Evolutionary conservation across 305 asterid species (phyloP).

Genomic region (Ajuga reptans): DNA sequence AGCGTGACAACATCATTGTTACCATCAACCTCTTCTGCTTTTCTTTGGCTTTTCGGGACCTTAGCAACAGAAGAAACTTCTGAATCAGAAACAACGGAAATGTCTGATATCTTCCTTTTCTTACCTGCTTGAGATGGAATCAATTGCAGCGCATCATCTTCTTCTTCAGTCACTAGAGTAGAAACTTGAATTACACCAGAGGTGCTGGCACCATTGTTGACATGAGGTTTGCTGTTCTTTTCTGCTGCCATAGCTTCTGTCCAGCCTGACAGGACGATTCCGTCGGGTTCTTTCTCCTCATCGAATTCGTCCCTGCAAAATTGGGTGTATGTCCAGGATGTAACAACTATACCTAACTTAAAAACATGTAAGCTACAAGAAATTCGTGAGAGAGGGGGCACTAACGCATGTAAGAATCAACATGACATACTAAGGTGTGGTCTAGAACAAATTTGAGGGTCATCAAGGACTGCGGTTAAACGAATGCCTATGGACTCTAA

Average conservation of each 20-base stretch:
- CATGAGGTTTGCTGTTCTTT: constrained; percentile 31
- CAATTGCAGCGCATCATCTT: constrained; percentile 49
- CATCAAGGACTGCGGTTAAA: neutral
- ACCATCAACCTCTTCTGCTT: constrained; percentile 32
- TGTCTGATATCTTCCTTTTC: constrained; percentile 60
- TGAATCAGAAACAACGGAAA: constrained; percentile 21
- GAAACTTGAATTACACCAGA: constrained; percentile 38
- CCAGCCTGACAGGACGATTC: constrained; percentile 85
- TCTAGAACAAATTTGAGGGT: neutral
- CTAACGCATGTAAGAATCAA: neutral
- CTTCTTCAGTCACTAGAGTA: constrained; percentile 39
- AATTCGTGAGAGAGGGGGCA: neutral
- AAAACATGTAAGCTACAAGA: no score
- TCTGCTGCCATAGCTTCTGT: constrained; percentile 43
- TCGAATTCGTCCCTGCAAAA: constrained; percentile 78
- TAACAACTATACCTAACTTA: no score
- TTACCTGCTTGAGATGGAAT: constrained; percentile 40
- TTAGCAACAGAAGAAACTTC: constrained; percentile 16
- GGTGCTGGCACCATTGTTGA: constrained; percentile 60
- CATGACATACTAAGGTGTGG: neutral
- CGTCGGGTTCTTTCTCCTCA: constrained; percentile 94
- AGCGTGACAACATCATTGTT: constrained; percentile 35
- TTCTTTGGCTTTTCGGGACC: constrained; percentile 36
- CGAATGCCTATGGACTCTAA: neutral
- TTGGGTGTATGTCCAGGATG: neutral